phyloP scores from a whole-genome alignment of 2,329 filamentous ascomycete genomes.

The Hypoxylon sp. region DNA sequence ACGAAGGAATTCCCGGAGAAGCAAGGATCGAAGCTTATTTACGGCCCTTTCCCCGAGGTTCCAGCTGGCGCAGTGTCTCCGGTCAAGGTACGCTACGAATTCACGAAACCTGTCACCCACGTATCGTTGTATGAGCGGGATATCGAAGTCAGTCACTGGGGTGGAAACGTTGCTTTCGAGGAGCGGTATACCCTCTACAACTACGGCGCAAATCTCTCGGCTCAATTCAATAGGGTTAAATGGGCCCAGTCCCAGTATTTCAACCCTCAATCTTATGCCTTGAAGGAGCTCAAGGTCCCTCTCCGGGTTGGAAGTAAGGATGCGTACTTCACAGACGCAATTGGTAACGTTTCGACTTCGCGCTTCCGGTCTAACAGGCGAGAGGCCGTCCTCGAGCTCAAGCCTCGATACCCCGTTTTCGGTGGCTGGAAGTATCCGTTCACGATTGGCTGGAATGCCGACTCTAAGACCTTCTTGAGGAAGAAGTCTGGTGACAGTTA shows the following conservation, averaged over 20 bases:
- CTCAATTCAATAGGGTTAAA: slow-evolving; percentile 80
- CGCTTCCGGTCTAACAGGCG: slow-evolving; percentile 82
- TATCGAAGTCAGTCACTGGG: slow-evolving; percentile 97
- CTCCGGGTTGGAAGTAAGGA: slow-evolving; percentile 84
- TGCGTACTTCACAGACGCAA: slow-evolving; percentile 94
- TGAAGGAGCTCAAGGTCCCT: slow-evolving; percentile 85
- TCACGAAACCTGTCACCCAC: slow-evolving; percentile 90
- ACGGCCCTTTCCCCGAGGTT: slow-evolving; percentile 88
- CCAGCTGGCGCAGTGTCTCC: slow-evolving; percentile 81
- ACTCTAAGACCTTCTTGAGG: slow-evolving; percentile 82
- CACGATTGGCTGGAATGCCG: slow-evolving; percentile 94
- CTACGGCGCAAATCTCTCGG: slow-evolving; percentile 81
- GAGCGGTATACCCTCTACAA: slow-evolving; percentile 92
- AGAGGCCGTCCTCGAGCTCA: slow-evolving; percentile 87
- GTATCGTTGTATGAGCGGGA: slow-evolving; percentile 86
- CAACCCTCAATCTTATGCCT: slow-evolving; percentile 80
- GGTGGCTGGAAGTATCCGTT: slow-evolving; percentile 99
- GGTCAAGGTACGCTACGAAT: slow-evolving; percentile 89
- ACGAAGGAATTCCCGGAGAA: slow-evolving; percentile 77
- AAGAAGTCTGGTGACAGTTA: slow-evolving; percentile 76
- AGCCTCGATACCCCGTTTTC: slow-evolving; percentile 95
- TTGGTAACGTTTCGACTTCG: slow-evolving; percentile 97
- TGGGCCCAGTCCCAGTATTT: slow-evolving; percentile 81
- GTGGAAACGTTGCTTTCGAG: slow-evolving; percentile 94
- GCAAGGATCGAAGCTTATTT: slow-evolving; percentile 87